Conservation (phyloP, 192 early-diverging fungal species). For the Podila minutissima region DNA sequence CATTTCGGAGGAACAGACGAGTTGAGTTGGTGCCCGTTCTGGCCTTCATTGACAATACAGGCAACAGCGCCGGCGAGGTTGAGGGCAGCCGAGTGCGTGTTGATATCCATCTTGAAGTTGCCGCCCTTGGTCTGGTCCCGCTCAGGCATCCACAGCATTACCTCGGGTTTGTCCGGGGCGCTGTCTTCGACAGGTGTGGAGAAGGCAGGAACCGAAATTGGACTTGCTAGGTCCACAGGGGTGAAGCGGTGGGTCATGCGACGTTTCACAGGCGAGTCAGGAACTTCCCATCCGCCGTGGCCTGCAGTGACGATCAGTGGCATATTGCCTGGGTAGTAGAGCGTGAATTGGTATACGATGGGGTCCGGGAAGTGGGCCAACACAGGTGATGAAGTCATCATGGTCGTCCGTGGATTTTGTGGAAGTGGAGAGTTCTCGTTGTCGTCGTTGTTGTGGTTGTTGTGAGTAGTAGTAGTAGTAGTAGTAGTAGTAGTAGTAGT, state of each 20-base stretch:
- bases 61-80: slow-evolving; percentile 38
- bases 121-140: slow-evolving; percentile 28
- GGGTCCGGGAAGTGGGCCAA: slow-evolving; percentile 17
- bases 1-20: slow-evolving; percentile 2
- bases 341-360: slow-evolving; percentile 37
- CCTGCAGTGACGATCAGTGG: slow-evolving; percentile 39
- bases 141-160: slow-evolving; percentile 31
- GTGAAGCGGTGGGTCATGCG: slow-evolving; percentile 26
- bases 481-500: neutral
- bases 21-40: too few species aligned
- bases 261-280: slow-evolving; percentile 8
- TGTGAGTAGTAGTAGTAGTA: neutral
- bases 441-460: neutral
- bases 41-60: slow-evolving; percentile 4
- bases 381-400: neutral
- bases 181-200: slow-evolving; percentile 15
- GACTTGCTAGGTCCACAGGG: slow-evolving; percentile 4
- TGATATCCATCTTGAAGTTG: slow-evolving; percentile 36
- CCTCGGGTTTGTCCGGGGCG: neutral
- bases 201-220: slow-evolving; percentile 13
- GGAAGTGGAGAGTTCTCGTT: neutral
- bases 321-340: slow-evolving; percentile 45
- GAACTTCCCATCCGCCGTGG: slow-evolving; percentile 17
- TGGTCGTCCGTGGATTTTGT: neutral
- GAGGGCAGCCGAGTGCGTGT: slow-evolving; percentile 31